Evolutionary conservation across 2,329 filamentous ascomycete species (phyloP).

Genomic region (Clarireedia paspali): DNA sequence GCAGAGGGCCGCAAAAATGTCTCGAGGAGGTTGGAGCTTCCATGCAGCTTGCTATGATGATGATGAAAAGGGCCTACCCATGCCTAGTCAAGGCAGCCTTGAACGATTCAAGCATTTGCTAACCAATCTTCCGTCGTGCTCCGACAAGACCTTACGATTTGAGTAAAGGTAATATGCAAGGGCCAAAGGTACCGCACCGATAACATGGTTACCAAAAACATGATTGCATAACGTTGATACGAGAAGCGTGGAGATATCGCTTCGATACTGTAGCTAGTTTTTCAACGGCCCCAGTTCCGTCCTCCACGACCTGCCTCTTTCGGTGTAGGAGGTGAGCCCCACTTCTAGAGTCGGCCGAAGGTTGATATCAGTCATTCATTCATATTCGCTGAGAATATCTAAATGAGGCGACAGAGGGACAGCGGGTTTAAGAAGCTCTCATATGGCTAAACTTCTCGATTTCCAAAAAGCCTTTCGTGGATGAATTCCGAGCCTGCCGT

Average conservation of each 20-base stretch:
- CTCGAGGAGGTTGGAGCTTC: not conserved
- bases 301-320: not conserved
- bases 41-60: conserved; percentile 1
- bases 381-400: not conserved
- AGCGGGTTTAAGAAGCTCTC: not conserved
- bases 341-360: not conserved
- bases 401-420: not conserved
- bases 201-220: too few species aligned
- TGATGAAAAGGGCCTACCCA: not conserved
- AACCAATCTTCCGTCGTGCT: not conserved
- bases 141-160: not conserved
- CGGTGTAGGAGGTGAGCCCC: not conserved
- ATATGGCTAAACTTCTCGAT: not conserved
- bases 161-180: not conserved
- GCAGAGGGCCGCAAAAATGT: not conserved
- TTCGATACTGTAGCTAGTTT: not conserved
- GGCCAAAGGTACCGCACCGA: not conserved
- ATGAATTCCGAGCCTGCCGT: not conserved
- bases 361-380: not conserved
- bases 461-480: not conserved
- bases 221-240: not conserved
- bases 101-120: not conserved
- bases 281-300: not conserved
- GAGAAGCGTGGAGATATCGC: not conserved
- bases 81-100: not conserved